A percentile compares a stretch with the other conserved stretches of the same genome.
These are phyloP conservation scores for Hortiboletus campestris DNA, from an alignment of 768 basidiomycete genomes.

Conservation along the genomic window DNA sequence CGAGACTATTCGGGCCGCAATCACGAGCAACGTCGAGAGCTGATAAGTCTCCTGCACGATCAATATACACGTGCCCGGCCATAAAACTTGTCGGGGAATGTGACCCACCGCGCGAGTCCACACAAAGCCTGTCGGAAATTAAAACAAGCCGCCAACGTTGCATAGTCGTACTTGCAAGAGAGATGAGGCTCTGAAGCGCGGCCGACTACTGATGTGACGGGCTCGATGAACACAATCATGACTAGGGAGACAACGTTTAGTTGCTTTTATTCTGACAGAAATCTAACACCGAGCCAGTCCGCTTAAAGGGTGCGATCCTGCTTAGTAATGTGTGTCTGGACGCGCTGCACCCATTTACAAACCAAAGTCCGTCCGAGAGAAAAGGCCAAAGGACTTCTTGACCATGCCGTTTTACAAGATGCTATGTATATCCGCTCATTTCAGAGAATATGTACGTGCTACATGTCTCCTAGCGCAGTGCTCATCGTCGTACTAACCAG, in stretches of 20 bases:
- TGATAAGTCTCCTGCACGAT: background rate
- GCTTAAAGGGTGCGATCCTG: background rate
- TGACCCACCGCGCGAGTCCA: slow-evolving; percentile 6
- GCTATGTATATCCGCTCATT: slow-evolving; percentile 79
- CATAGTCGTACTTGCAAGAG: background rate
- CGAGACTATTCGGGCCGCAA: background rate
- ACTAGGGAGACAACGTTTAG: background rate
- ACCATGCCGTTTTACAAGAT: slow-evolving; percentile 87
- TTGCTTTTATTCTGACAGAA: background rate
- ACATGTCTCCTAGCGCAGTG: background rate
- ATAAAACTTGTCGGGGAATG: background rate
- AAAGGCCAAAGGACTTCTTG: background rate
- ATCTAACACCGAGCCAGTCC: background rate
- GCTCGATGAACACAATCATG: background rate
- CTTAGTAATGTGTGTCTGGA: slow-evolving; percentile 24
- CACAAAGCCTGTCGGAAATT: slow-evolving; percentile 23
- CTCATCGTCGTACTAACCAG: background rate
- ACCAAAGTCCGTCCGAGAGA: background rate
- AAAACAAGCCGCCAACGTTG: slow-evolving; percentile 17
- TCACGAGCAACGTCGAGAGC: background rate
- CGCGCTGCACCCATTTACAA: no score
- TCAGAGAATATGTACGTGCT: slow-evolving; percentile 62
- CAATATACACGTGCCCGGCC: slow-evolving; percentile 8
- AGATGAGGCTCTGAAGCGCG: background rate
- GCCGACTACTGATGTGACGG: background rate